These are phyloP conservation scores for Albatrellus ellisii DNA, from an alignment of 768 basidiomycete genomes.

Conservation along the genomic window DNA sequence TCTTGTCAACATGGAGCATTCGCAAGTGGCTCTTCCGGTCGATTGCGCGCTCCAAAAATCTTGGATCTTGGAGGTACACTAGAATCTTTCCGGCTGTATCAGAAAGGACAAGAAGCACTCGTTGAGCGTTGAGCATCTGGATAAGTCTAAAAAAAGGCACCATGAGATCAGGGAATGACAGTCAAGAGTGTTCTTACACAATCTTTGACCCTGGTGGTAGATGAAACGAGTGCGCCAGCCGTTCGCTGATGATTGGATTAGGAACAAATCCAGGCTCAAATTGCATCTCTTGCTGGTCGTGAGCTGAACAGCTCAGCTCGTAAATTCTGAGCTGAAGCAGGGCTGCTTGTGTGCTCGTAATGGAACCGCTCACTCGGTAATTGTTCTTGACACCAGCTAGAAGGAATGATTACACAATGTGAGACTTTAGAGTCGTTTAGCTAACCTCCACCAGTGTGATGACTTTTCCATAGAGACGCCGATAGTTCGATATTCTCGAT, in stretches of 20 bases:
- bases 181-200: conserved; percentile 1
- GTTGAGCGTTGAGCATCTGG: conserved; percentile 8
- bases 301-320: conserved; percentile 1
- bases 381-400: background rate
- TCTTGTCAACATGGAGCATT: conserved; percentile 28
- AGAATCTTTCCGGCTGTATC: conserved; percentile 1
- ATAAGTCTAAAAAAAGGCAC: conserved; percentile 1
- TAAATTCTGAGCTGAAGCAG: conserved; percentile 1
- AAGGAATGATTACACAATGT: background rate
- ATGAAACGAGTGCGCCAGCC: conserved; percentile 1
- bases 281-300: conserved; percentile 8
- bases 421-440: background rate
- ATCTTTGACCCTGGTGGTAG: conserved; percentile 1
- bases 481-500: too few species aligned
- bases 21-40: conserved; percentile 1
- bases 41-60: background rate
- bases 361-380: conserved; percentile 1
- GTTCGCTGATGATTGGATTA: conserved; percentile 3
- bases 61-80: conserved; percentile 8
- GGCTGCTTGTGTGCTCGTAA: background rate
- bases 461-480: too few species aligned
- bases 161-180: background rate
- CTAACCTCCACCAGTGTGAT: background rate
- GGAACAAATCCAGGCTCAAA: conserved; percentile 7
- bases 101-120: conserved; percentile 6